These are phyloP conservation scores for Euryodendron excelsum DNA, from an alignment of 148 eudicot genomes.

Conservation along the genomic window DNA sequence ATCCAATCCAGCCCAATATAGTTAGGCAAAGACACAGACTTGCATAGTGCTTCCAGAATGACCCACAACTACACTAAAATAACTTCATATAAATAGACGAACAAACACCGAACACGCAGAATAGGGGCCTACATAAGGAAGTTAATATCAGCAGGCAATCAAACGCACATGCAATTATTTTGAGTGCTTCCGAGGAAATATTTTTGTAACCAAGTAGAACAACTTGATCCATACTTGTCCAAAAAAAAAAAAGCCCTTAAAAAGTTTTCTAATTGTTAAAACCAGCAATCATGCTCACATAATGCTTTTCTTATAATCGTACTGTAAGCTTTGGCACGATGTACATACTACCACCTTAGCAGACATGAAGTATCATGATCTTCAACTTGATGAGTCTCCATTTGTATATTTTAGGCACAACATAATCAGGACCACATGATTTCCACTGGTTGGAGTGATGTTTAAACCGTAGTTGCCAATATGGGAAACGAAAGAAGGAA, in stretches of 20 bases:
- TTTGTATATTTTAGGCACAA: neutral
- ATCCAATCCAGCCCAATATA: neutral
- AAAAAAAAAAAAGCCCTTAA: neutral
- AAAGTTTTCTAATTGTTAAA: neutral
- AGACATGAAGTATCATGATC: neutral
- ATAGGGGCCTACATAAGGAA: too few relatives aligned
- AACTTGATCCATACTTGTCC: neutral
- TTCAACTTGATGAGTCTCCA: neutral
- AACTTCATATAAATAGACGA: too few relatives aligned
- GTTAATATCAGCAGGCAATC: neutral
- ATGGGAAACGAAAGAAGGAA: too few relatives aligned
- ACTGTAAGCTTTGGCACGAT: neutral
- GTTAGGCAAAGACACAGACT: neutral
- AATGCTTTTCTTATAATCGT: neutral
- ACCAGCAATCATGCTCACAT: neutral
- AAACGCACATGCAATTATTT: neutral
- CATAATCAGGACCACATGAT: neutral
- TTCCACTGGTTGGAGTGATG: neutral
- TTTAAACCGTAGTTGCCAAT: neutral
- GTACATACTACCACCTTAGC: neutral
- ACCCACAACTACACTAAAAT: too few relatives aligned
- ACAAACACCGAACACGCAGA: too few relatives aligned
- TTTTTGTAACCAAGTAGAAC: neutral
- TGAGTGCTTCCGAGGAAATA: neutral
- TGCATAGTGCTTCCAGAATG: neutral